Conservation (phyloP, 2,329 filamentous ascomycete species). For the Purpureocillium lavendulum region DNA sequence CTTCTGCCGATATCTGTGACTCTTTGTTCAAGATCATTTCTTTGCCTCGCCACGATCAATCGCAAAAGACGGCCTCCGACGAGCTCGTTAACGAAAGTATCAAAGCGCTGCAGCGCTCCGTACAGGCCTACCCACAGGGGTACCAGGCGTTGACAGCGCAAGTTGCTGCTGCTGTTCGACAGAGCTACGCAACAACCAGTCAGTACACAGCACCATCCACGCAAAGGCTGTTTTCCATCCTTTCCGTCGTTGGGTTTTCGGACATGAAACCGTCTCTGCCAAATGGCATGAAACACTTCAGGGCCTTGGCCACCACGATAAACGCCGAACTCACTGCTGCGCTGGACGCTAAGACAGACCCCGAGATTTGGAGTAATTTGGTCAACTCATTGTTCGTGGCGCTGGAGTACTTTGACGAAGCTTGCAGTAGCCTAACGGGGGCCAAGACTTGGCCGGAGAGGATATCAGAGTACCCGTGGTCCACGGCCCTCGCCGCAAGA, state of each 20-base stretch:
- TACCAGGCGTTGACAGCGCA: conserved; percentile 24
- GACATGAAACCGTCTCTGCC: conserved; percentile 19
- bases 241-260: conserved; percentile 43
- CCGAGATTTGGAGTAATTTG: conserved; percentile 28
- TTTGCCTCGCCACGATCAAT: conserved; percentile 11
- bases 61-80: conserved; percentile 17
- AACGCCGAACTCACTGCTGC: conserved; percentile 24
- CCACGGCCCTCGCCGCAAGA: background rate
- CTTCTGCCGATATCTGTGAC: conserved; percentile 29
- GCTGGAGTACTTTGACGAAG: conserved; percentile 30
- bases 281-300: conserved; percentile 28
- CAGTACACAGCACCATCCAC: conserved; percentile 17
- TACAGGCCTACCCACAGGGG: conserved; percentile 24
- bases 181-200: conserved; percentile 11
- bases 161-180: conserved; percentile 16
- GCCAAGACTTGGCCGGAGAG: background rate
- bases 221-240: conserved; percentile 28
- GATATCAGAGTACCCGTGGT: background rate
- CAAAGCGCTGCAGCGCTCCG: conserved; percentile 29
- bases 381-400: conserved; percentile 26
- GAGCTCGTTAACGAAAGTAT: conserved; percentile 32
- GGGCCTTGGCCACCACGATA: conserved; percentile 28
- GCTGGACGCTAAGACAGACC: conserved; percentile 21
- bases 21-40: conserved; percentile 21
- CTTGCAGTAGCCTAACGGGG: conserved; percentile 16